Evolutionary conservation across 306 rosid species (phyloP), one percentile per base, ranked within the genome.

Genomic region (Dicorynia guianensis): DNA sequence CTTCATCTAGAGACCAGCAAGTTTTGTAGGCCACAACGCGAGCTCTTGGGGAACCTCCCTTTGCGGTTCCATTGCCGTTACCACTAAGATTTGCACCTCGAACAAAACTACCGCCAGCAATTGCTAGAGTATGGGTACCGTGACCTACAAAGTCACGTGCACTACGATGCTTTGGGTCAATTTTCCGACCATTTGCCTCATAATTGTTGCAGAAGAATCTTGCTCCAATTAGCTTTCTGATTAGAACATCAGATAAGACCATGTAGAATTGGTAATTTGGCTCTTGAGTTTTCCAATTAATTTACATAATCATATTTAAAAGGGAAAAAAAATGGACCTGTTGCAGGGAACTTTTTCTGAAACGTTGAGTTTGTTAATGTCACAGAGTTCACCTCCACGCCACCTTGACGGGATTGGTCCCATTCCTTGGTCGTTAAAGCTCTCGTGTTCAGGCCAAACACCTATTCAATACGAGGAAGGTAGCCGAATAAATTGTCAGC

Each of bases 11-110:
- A 0, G 83, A 82, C 93, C 93, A 92, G 58, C 96, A 92, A 0
- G 83, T 89, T 79, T 92, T 92, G 78, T 90, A 92, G 1, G 93
- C 79, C 14, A 83, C 97, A 12, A 88, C 89, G 0, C 87, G 89
- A 34, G 93, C 96, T 52, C 56, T 85, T 0, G 97, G 96, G 1
- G 97, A 86, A 1, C 97, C 97, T 18, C 97, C 97, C 61, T 88
- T 88, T 1, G 93, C 97, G 10, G 96, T 92, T 11, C 97, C 97
- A 58, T 88, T 86, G 34, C 90, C 96, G 35, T 81, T 68, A 14
- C 92, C 90, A 5, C 82, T 82, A 11, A 88, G 67, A 33, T 43
- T 80, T 4, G 81, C 88, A 4, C 82, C 69, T 0, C 72, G 46
- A 6, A 71, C 81, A 39, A 88, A 92, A 35, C 55, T 87, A 25